Percentiles rank a stretch among this genome's conserved stretches.
Conservation (phyloP, 768 basidiomycete genomes). For the Suillus ampliporus region DNA sequence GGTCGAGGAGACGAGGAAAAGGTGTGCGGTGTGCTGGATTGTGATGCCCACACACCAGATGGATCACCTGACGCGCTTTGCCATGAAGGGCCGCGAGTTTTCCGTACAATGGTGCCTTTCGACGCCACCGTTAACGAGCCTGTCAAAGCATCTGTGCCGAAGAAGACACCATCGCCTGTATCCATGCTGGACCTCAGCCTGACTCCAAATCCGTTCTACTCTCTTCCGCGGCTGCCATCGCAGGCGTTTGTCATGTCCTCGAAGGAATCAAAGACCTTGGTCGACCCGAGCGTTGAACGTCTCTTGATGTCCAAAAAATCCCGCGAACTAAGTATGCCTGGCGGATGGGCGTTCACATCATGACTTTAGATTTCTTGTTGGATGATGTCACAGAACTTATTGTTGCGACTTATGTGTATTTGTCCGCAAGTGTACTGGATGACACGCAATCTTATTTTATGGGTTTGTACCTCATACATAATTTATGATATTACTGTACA, state of each 20-base stretch:
- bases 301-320: slow-evolving; percentile 22
- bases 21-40: slow-evolving; percentile 36
- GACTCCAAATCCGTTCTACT: slow-evolving; percentile 25
- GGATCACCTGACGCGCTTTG: slow-evolving; percentile 39
- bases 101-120: slow-evolving; percentile 33
- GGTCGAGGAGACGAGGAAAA: slow-evolving; percentile 26
- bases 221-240: slow-evolving; percentile 31
- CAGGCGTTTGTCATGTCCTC: slow-evolving; percentile 23
- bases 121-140: slow-evolving; percentile 21
- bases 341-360: slow-evolving; percentile 42
- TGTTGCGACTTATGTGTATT: not conserved
- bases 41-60: slow-evolving; percentile 36
- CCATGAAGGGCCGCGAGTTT: slow-evolving; percentile 20
- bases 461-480: slow-evolving; percentile 11
- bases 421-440: slow-evolving; percentile 3
- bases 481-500: slow-evolving; percentile 1
- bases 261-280: slow-evolving; percentile 20
- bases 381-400: slow-evolving; percentile 12
- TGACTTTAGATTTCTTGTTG: not conserved
- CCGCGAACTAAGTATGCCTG: slow-evolving; percentile 46
- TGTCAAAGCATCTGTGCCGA: slow-evolving; percentile 13
- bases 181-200: slow-evolving; percentile 23
- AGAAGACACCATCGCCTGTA: slow-evolving; percentile 12
- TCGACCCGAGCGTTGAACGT: slow-evolving; percentile 19
- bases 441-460: slow-evolving; percentile 18